Evolutionary conservation across 495 filamentous ascomycete species (phyloP).

Genomic region (Hypomontagnella submonticulosa): DNA sequence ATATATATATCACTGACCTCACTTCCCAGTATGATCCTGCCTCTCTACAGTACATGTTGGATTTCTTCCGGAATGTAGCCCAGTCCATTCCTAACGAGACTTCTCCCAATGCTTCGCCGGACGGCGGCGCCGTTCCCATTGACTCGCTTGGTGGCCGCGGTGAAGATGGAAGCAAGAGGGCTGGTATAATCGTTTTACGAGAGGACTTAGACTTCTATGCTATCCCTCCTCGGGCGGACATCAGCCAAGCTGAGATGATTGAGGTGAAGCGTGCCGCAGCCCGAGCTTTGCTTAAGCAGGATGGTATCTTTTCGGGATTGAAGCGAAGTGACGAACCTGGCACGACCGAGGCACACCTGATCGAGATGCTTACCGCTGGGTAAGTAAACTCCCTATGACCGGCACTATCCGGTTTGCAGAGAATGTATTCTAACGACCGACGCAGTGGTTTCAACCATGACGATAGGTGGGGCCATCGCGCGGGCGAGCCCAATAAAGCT

Average conservation of each 20-base stretch:
- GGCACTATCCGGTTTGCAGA: not conserved
- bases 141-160: slow-evolving; percentile 55
- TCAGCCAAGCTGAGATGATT: slow-evolving; percentile 91
- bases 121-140: slow-evolving; percentile 71
- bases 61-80: slow-evolving; percentile 96
- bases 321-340: slow-evolving; percentile 94
- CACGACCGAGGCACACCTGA: slow-evolving; percentile 97
- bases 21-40: slow-evolving; percentile 88
- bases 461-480: slow-evolving; percentile 94
- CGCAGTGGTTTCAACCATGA: slow-evolving; percentile 93
- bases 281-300: slow-evolving; percentile 83
- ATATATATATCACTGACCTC: slow-evolving; percentile 68
- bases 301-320: slow-evolving; percentile 95
- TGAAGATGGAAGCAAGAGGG: slow-evolving; percentile 73
- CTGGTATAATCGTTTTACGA: slow-evolving; percentile 95
- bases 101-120: slow-evolving; percentile 69
- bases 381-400: slow-evolving; percentile 56
- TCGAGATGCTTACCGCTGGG: slow-evolving; percentile 99
- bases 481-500: slow-evolving; percentile 95
- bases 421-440: slow-evolving; percentile 24
- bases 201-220: slow-evolving; percentile 98
- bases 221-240: slow-evolving; percentile 88
- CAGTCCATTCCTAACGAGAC: slow-evolving; percentile 85
- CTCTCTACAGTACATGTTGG: slow-evolving; percentile 98
- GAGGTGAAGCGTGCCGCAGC: slow-evolving; percentile 96